A percentile compares a stretch with the other conserved stretches of the same genome.
Evolutionary conservation across 176 grass and related monocot species (phyloP).

Genomic region (Paspalum vaginatum): DNA sequence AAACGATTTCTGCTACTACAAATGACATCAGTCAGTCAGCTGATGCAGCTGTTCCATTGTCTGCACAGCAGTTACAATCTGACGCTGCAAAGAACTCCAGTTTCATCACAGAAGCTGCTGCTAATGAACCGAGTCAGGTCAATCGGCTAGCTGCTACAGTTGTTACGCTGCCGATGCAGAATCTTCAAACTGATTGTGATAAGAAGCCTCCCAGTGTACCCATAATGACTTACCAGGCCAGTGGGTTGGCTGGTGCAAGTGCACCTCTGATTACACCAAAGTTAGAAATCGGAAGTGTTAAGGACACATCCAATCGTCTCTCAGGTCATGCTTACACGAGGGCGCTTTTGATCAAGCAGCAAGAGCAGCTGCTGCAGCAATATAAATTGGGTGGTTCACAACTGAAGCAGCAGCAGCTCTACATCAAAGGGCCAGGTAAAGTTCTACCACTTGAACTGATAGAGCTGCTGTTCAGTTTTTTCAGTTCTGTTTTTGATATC

Average conservation of each 20-base stretch:
- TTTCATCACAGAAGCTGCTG: slow-evolving; percentile 5
- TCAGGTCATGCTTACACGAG: slow-evolving; percentile 28
- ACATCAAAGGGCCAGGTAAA: slow-evolving; percentile 63
- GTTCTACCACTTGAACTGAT: not conserved
- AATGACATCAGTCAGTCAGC: not conserved
- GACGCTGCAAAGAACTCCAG: slow-evolving; percentile 18
- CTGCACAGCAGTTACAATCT: slow-evolving; percentile 19
- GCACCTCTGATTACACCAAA: slow-evolving; percentile 32
- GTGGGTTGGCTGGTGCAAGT: slow-evolving; percentile 1
- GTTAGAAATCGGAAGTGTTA: slow-evolving; percentile 43
- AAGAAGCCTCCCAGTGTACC: slow-evolving; percentile 16
- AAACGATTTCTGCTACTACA: slow-evolving; percentile 2
- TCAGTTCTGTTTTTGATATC: not conserved
- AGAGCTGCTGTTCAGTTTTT: not conserved
- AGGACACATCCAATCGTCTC: slow-evolving; percentile 31
- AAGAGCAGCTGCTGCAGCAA: slow-evolving; percentile 51
- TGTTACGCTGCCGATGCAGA: slow-evolving; percentile 17
- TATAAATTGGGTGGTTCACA: slow-evolving; percentile 30
- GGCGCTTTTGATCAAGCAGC: slow-evolving; percentile 45
- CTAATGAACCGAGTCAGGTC: slow-evolving; percentile 12
- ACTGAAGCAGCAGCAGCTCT: slow-evolving; percentile 1
- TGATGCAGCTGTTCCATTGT: slow-evolving; percentile 2
- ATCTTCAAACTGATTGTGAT: slow-evolving; percentile 14
- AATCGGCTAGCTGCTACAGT: slow-evolving; percentile 11
- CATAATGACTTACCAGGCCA: slow-evolving; percentile 21